Conservation (phyloP, 139 green algal genomes). For the Closterium sp. region DNA sequence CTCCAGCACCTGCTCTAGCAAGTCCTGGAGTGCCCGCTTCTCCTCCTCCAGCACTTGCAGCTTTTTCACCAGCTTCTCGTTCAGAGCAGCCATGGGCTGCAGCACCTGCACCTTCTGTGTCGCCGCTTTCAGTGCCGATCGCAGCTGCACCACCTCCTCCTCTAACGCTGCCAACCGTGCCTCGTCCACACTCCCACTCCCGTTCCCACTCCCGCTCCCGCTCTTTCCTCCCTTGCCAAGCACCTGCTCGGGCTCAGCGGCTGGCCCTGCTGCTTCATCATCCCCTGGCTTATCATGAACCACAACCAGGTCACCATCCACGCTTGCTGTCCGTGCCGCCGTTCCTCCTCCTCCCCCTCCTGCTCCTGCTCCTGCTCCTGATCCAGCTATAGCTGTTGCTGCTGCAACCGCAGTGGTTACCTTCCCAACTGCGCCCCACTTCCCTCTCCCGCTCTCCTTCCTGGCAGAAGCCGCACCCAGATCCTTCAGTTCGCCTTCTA, state of each 20-base stretch:
- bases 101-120: background rate
- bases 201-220: too few relatives aligned
- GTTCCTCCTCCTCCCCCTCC: background rate
- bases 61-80: background rate
- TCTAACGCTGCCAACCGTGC: background rate
- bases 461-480: background rate
- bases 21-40: background rate
- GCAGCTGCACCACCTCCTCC: background rate
- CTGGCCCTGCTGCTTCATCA: background rate
- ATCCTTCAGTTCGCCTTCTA: background rate
- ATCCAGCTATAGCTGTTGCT: background rate
- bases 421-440: background rate
- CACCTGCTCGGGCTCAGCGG: too few relatives aligned
- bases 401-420: background rate
- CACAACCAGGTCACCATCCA: background rate
- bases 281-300: background rate
- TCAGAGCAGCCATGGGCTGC: background rate
- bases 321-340: background rate
- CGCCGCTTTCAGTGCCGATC: background rate
- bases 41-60: background rate
- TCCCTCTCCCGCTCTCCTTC: background rate
- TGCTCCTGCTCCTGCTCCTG: background rate
- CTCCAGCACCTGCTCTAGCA: background rate
- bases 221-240: too few relatives aligned
- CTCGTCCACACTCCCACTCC: too few relatives aligned